Evolutionary conservation across 202 grass and related monocot genomes (phyloP).

Genomic region (Musa balbisiana): DNA sequence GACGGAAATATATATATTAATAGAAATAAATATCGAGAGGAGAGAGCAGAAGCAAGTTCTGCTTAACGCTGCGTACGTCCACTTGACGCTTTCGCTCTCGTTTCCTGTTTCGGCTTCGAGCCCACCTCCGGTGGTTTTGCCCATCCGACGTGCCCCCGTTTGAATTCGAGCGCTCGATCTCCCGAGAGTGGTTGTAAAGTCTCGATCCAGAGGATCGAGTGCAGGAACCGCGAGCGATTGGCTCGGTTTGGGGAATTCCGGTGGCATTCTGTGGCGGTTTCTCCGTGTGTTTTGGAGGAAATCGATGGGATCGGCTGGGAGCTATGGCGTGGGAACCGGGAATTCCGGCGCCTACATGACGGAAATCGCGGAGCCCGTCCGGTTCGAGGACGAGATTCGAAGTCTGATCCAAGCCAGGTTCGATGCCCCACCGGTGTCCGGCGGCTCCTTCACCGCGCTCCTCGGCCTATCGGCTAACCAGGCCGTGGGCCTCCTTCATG

Average conservation of each 20-base stretch:
- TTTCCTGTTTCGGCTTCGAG: too few species aligned
- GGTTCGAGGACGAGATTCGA: slow-evolving; percentile 45
- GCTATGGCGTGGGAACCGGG: slow-evolving; percentile 1
- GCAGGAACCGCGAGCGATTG: neutral
- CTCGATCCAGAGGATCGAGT: too few species aligned
- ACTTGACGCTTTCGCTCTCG: too few species aligned
- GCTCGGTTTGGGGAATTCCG: too few species aligned
- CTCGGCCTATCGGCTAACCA: slow-evolving; percentile 58
- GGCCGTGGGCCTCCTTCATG: slow-evolving; percentile 65
- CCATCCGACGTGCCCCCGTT: too few species aligned
- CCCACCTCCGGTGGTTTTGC: too few species aligned
- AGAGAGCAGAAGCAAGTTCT: neutral
- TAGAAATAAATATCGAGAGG: too few species aligned
- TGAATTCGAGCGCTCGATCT: too few species aligned
- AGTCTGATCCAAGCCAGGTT: slow-evolving; percentile 8
- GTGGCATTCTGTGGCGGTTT: neutral
- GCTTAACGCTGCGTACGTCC: too few species aligned
- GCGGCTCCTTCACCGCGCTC: slow-evolving; percentile 65
- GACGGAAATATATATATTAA: too few species aligned
- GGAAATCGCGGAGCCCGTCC: slow-evolving; percentile 19
- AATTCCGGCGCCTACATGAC: slow-evolving; percentile 28
- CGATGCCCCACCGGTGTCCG: neutral
- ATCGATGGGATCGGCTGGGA: neutral
- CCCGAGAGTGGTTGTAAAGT: too few species aligned
- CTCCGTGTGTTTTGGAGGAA: neutral